These are phyloP conservation scores for Plantago elongata DNA, from an alignment of 257 asterid genomes.

Conservation along the genomic window DNA sequence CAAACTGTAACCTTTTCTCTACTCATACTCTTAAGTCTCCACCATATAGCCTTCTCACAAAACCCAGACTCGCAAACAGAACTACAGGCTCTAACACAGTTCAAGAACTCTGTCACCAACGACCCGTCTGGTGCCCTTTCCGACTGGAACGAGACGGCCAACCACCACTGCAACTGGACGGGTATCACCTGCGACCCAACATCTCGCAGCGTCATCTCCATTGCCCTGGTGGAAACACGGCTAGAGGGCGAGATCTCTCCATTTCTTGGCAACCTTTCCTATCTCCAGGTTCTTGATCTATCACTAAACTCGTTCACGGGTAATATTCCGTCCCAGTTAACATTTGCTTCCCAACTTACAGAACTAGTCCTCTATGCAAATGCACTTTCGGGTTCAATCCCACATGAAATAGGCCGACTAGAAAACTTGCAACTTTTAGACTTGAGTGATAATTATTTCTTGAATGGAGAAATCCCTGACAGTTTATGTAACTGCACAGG, in stretches of 20 bases:
- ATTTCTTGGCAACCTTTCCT: constrained; percentile 54
- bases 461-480: constrained; percentile 55
- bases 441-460: constrained; percentile 51
- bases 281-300: constrained; percentile 73
- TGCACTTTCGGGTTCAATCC: constrained; percentile 55
- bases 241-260: constrained; percentile 58
- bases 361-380: constrained; percentile 43
- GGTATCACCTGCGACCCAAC: constrained; percentile 52
- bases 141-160: constrained; percentile 45
- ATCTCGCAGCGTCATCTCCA: constrained; percentile 34
- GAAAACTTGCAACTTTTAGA: constrained; percentile 37
- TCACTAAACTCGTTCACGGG: constrained; percentile 64
- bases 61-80: constrained; percentile 26
- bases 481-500: constrained; percentile 52
- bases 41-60: constrained; percentile 27
- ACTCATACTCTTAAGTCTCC: constrained; percentile 24
- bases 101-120: constrained; percentile 39
- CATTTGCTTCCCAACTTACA: constrained; percentile 35
- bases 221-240: constrained; percentile 43
- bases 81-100: constrained; percentile 49
- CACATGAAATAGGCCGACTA: constrained; percentile 51
- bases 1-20: constrained; percentile 20
- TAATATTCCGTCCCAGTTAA: constrained; percentile 52
- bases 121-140: constrained; percentile 51
- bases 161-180: constrained; percentile 72